These are phyloP conservation scores for Corinectria fuckeliana DNA, from an alignment of 2,329 filamentous ascomycete species.

Conservation along the genomic window DNA sequence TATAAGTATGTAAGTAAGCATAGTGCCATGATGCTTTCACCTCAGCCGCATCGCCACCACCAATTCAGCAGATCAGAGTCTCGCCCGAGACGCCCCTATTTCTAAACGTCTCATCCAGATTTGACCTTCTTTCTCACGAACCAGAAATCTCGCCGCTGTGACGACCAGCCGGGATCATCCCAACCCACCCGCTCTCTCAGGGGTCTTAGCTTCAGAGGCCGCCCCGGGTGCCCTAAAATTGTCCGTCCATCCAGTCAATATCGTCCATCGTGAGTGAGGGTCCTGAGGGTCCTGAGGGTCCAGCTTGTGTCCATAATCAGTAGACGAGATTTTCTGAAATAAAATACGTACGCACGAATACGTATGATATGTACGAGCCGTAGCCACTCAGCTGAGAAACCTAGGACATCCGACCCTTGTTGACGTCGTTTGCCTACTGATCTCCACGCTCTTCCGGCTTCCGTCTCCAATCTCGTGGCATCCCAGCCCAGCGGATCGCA, in stretches of 20 bases:
- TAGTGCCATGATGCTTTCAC: constrained; percentile 9
- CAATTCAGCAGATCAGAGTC: background rate
- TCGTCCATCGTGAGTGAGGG: background rate
- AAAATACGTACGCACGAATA: background rate
- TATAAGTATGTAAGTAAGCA: too few relatives aligned
- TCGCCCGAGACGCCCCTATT: constrained; percentile 30
- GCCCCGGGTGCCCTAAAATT: background rate
- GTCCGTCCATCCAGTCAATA: background rate
- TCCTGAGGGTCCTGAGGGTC: too few relatives aligned
- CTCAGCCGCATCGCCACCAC: constrained; percentile 23
- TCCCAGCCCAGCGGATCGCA: constrained; percentile 23
- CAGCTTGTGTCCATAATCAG: background rate
- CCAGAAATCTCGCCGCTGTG: constrained; percentile 18
- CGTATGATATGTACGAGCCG: background rate
- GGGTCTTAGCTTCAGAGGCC: constrained; percentile 1
- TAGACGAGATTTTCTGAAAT: background rate
- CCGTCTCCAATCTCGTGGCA: constrained; percentile 18
- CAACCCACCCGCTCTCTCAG: constrained; percentile 29
- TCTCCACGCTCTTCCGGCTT: constrained; percentile 6
- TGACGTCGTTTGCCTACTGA: constrained; percentile 7
- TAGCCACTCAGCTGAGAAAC: background rate
- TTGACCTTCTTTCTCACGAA: constrained; percentile 29
- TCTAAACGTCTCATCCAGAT: constrained; percentile 26
- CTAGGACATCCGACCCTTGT: background rate
- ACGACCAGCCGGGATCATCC: constrained; percentile 30